Evolutionary conservation across 2,329 filamentous ascomycete species (phyloP), one percentile per base, ranked within the genome.

Genomic region (Orbilia ellipsospora): DNA sequence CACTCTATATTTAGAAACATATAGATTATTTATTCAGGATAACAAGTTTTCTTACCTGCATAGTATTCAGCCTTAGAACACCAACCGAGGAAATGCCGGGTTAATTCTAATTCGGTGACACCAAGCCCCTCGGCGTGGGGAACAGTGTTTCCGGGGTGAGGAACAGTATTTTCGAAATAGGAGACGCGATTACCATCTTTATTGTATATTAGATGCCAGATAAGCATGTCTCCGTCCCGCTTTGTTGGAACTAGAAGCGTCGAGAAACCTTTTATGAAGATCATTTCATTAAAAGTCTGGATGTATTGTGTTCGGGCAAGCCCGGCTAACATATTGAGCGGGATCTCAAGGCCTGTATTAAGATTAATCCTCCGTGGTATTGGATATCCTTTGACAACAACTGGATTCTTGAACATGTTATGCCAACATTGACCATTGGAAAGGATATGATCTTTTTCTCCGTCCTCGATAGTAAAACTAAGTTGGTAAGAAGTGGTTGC

Each of bases 241-340:
- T 63, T 68, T 12, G 63, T 77, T 5, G 74, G 67, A 1, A 78
- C 40, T 23, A 80, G 57, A 60, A 78, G n/a, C 61, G 2, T 68
- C 69, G 0, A 65, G 77, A 54, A 78, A 77, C 0, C 79, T 77
- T 52, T 80, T 80, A 36, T 78, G 55, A 1, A 79, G 2, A 3
- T 69, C 74, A 1, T 66, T 74, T 10, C 77, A n/a, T n/a, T 50
- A 54, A 78, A 79, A 2, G 18, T 51, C 0, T 55, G 60, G 0
- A 69, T 48, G 5, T 60, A 44, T 6, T 59, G 0, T 1, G 79
- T 59, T 36, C 57, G 28, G n/a, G 54, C 76, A 18, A 80, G 64
- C 10, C 52, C 69, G 10, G 78, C 74, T 73, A 80, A 77, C 61
- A 80, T 77, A 18, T 78, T 63, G 2, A 80, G 60, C 2, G 80